phyloP scores from a whole-genome alignment of 768 basidiomycete genomes.

The Cystobasidiopsis lactophilus region DNA sequence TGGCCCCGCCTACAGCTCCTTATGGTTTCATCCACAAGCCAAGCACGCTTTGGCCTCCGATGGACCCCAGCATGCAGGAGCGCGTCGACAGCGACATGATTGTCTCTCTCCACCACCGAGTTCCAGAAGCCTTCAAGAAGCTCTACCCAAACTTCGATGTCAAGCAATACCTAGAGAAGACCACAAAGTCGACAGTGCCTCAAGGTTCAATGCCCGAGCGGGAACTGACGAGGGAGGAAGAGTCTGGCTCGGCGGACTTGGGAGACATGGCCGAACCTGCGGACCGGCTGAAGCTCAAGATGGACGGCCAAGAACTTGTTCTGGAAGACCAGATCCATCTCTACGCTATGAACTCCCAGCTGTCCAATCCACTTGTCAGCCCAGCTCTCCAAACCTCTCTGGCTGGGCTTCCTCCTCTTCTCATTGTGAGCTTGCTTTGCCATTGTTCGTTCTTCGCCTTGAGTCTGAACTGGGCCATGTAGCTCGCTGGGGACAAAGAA shows the following conservation, averaged over 20 bases:
- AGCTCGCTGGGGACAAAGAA: conserved; percentile 61
- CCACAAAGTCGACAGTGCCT: background rate
- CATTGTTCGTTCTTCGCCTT: conserved; percentile 18
- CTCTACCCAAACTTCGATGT: no score
- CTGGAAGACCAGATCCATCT: conserved; percentile 38
- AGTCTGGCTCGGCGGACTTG: background rate
- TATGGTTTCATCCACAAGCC: background rate
- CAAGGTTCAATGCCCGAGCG: background rate
- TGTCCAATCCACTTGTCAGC: conserved; percentile 56
- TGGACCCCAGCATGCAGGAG: background rate
- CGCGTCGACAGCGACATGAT: background rate
- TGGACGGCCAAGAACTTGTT: conserved; percentile 4
- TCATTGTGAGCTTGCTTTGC: no score
- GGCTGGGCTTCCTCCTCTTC: conserved; percentile 70
- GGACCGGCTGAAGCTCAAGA: background rate
- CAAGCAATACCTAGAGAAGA: background rate
- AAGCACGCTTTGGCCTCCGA: conserved; percentile 23
- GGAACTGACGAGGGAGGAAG: background rate
- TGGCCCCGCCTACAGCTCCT: no score
- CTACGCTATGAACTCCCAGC: conserved; percentile 48
- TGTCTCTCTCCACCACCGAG: background rate
- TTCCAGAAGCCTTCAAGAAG: background rate
- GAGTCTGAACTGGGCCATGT: background rate
- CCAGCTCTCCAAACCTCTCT: conserved; percentile 51
- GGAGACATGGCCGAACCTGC: background rate